Conservation (phyloP, 176 grass and related monocot genomes). For the Poa annua region DNA sequence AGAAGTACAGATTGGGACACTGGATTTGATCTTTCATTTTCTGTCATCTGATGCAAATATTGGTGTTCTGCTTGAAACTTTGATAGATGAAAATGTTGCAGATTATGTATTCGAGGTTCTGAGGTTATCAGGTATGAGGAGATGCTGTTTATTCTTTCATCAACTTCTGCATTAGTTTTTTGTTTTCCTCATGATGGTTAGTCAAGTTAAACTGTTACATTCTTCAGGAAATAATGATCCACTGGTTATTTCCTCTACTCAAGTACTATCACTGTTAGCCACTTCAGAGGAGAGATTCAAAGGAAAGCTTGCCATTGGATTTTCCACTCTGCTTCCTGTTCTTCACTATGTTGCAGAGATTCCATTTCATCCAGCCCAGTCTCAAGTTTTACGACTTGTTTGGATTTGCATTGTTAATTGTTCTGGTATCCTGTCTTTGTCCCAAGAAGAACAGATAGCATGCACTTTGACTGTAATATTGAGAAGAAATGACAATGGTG, state of each 20-base stretch:
- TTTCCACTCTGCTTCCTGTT: conserved; percentile 80
- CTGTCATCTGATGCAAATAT: conserved; percentile 64
- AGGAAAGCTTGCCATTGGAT: conserved; percentile 76
- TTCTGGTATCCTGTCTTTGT: conserved; percentile 69
- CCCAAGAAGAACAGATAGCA: conserved; percentile 77
- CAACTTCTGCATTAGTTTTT: conserved; percentile 9
- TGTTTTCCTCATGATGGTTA: conserved; percentile 37
- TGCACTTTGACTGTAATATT: conserved; percentile 68
- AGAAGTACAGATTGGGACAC: conserved; percentile 74
- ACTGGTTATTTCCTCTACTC: conserved; percentile 67
- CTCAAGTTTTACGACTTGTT: conserved; percentile 73
- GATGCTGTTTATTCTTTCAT: conserved; percentile 18
- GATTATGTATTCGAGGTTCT: conserved; percentile 97
- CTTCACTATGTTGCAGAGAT: conserved; percentile 83
- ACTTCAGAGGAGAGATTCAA: conserved; percentile 72
- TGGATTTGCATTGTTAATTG: conserved; percentile 64
- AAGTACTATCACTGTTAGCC: conserved; percentile 73
- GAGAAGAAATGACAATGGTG: conserved; percentile 58
- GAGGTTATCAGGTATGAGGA: conserved; percentile 72
- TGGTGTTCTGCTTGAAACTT: conserved; percentile 65
- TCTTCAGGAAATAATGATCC: conserved; percentile 84
- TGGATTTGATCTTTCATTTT: conserved; percentile 90
- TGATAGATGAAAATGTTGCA: conserved; percentile 78
- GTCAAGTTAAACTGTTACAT: conserved; percentile 35
- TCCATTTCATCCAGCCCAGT: conserved; percentile 88